Evolutionary conservation across 495 filamentous ascomycete genomes (phyloP).

Genomic region (Aspergillus kassunensis): DNA sequence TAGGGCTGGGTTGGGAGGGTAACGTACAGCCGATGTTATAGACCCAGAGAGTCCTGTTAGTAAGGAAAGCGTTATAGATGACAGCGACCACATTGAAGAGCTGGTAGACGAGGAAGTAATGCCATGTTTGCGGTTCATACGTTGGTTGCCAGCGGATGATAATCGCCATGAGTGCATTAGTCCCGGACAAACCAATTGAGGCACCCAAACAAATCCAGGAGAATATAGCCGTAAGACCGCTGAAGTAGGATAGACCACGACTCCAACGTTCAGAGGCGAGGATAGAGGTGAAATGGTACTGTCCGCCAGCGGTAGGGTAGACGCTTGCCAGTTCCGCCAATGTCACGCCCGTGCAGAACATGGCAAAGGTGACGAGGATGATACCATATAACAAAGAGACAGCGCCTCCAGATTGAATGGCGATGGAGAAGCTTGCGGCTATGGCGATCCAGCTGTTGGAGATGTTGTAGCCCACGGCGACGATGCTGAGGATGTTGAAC

Average conservation of each 20-base stretch:
- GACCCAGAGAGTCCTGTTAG: conserved; percentile 29
- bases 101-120: conserved; percentile 42
- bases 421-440: conserved; percentile 28
- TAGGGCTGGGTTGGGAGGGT: neutral
- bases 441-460: conserved; percentile 31
- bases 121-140: conserved; percentile 27
- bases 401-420: conserved; percentile 28
- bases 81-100: conserved; percentile 25
- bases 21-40: conserved; percentile 32
- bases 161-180: conserved; percentile 26
- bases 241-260: conserved; percentile 23
- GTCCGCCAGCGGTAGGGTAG: conserved; percentile 51
- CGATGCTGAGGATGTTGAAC: conserved; percentile 27
- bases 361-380: conserved; percentile 23
- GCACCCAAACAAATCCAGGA: conserved; percentile 27
- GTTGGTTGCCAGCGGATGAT: conserved; percentile 23
- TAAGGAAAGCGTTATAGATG: conserved; percentile 26
- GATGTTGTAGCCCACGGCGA: conserved; percentile 33
- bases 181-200: conserved; percentile 19
- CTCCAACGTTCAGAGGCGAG: conserved; percentile 24
- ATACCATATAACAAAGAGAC: conserved; percentile 32
- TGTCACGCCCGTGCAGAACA: conserved; percentile 37
- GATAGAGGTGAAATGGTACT: conserved; percentile 39
- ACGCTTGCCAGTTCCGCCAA: conserved; percentile 49
- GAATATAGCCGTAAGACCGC: conserved; percentile 27